Conservation (phyloP, 768 basidiomycete genomes). For the Psilocybe cyanescens region DNA sequence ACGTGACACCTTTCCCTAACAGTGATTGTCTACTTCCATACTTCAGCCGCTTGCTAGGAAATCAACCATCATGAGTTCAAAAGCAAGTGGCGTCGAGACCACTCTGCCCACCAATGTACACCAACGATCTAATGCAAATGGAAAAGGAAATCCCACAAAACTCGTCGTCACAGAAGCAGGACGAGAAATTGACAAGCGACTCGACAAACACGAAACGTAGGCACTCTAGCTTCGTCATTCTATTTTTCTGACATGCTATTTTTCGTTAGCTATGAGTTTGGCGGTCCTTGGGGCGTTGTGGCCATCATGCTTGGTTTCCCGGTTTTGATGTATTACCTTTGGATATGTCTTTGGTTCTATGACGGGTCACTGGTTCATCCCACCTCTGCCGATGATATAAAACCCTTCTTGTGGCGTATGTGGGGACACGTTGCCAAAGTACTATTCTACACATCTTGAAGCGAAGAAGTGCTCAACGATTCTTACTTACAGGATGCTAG, state of each 20-base stretch:
- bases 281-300: constrained; percentile 88
- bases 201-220: constrained; percentile 72
- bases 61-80: constrained; percentile 16
- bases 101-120: constrained; percentile 16
- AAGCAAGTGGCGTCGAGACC: constrained; percentile 14
- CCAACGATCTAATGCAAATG: constrained; percentile 26
- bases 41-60: background rate
- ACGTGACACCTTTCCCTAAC: background rate
- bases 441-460: constrained; percentile 9
- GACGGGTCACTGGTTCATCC: constrained; percentile 83
- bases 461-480: background rate
- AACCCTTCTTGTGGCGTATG: constrained; percentile 82
- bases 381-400: constrained; percentile 65
- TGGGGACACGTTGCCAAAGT: constrained; percentile 86
- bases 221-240: constrained; percentile 20
- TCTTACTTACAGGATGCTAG: constrained; percentile 74
- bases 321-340: constrained; percentile 96
- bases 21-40: background rate
- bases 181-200: constrained; percentile 68
- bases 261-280: constrained; percentile 89
- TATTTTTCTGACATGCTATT: constrained; percentile 12
- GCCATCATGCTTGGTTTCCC: constrained; percentile 97
- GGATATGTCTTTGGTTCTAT: constrained; percentile 97
- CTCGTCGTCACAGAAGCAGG: constrained; percentile 68
- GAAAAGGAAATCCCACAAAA: constrained; percentile 22